Percentiles rank a stretch among this genome's conserved stretches.
Conservation (phyloP, 441 rosid species). For the Geranium incanum region DNA sequence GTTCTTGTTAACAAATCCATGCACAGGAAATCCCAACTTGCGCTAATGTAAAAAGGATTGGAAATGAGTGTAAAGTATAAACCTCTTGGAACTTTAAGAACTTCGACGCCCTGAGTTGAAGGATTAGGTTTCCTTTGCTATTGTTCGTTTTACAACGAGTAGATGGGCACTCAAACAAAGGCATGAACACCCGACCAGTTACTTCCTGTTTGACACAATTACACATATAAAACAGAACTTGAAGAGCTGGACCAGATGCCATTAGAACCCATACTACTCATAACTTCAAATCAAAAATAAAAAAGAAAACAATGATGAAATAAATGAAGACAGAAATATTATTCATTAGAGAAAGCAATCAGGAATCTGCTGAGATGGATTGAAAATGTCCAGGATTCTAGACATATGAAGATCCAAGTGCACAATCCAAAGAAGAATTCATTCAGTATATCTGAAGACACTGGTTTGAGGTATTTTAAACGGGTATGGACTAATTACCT, state of each 20-base stretch:
- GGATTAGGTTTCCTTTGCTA: constrained; percentile 74
- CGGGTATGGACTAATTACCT: constrained; percentile 37
- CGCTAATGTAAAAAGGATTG: background rate
- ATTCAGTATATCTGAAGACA: constrained; percentile 9
- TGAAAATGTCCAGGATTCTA: background rate
- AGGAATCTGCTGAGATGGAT: background rate
- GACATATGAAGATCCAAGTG: background rate
- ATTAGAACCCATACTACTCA: constrained; percentile 1
- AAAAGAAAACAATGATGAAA: background rate
- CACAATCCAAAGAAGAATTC: background rate
- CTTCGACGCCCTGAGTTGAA: constrained; percentile 97
- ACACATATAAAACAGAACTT: background rate
- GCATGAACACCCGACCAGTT: constrained; percentile 92
- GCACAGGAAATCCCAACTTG: constrained; percentile 9
- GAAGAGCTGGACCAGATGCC: background rate
- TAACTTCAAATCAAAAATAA: background rate
- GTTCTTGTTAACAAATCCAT: constrained; percentile 17
- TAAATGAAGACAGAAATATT: background rate
- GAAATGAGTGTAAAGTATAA: constrained; percentile 15
- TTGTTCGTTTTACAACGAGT: constrained; percentile 56
- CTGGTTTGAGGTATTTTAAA: constrained; percentile 1
- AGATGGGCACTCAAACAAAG: constrained; percentile 80
- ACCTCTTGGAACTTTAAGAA: constrained; percentile 97
- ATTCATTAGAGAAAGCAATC: background rate
- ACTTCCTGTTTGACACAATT: constrained; percentile 56